These are phyloP conservation scores for Solanum chacoense DNA, from an alignment of 305 asterid genomes.

Conservation along the genomic window DNA sequence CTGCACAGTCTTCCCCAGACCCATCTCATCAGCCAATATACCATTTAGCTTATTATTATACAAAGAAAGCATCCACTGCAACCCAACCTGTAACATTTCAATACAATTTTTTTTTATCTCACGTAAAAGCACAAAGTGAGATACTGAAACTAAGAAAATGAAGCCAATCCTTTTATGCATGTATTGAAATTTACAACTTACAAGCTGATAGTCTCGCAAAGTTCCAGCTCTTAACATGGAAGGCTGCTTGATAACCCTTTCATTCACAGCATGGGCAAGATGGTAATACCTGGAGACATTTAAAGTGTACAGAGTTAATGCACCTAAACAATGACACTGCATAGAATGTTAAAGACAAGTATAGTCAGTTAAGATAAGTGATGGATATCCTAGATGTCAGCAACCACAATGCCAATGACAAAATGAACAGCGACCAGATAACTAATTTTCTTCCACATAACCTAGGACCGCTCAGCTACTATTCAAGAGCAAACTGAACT, in stretches of 20 bases:
- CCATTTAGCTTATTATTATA: slow-evolving; percentile 97
- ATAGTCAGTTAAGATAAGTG: not conserved
- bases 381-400: not conserved
- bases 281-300: slow-evolving; percentile 59
- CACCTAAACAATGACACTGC: not conserved
- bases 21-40: slow-evolving; percentile 99
- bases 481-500: slow-evolving; percentile 1
- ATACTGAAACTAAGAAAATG: slow-evolving; percentile 3
- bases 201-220: slow-evolving; percentile 95
- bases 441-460: not conserved
- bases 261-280: slow-evolving; percentile 99
- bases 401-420: not conserved
- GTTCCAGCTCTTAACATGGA: slow-evolving; percentile 95
- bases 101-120: slow-evolving; percentile 9
- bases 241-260: slow-evolving; percentile 90
- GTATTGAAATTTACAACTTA: slow-evolving; percentile 28
- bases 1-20: slow-evolving; percentile 99
- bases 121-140: slow-evolving; percentile 2
- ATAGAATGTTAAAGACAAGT: not conserved
- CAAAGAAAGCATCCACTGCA: slow-evolving; percentile 99
- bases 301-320: not conserved
- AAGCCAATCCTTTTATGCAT: not conserved
- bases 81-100: slow-evolving; percentile 73
- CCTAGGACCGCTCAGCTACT: not conserved
- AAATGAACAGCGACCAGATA: not conserved